Evolutionary conservation across 768 basidiomycete species (phyloP).

Genomic region (Suillus brevipes): DNA sequence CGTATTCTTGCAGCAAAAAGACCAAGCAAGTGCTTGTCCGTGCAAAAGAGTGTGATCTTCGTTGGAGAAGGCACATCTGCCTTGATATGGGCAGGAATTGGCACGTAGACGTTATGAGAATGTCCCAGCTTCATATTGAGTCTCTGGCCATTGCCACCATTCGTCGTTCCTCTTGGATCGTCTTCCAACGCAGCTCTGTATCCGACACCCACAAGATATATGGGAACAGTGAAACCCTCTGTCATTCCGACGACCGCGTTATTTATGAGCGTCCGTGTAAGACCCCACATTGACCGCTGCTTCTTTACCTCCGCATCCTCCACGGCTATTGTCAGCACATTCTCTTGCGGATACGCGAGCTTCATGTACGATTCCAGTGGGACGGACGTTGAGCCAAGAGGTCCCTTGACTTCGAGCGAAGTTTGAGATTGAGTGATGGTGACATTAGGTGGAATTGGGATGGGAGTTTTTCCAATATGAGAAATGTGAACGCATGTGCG

Average conservation of each 20-base stretch:
- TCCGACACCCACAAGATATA: slow-evolving; percentile 93
- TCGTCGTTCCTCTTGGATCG: slow-evolving; percentile 61
- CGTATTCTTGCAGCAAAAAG: slow-evolving; percentile 87
- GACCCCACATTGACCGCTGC: slow-evolving; percentile 94
- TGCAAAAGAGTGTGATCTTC: slow-evolving; percentile 78
- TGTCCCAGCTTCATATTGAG: slow-evolving; percentile 92
- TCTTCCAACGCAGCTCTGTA: slow-evolving; percentile 87
- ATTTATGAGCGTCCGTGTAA: slow-evolving; percentile 83
- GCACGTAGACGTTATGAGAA: slow-evolving; percentile 82
- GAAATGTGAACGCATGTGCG: slow-evolving; percentile 50
- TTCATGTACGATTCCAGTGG: slow-evolving; percentile 49
- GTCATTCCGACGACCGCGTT: slow-evolving; percentile 93
- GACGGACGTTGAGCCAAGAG: slow-evolving; percentile 51
- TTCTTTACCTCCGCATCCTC: slow-evolving; percentile 67
- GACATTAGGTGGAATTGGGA: slow-evolving; percentile 53
- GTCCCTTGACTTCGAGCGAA: slow-evolving; percentile 57
- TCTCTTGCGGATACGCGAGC: slow-evolving; percentile 34
- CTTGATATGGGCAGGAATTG: slow-evolving; percentile 80
- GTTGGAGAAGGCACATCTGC: slow-evolving; percentile 81
- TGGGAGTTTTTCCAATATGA: slow-evolving; percentile 62
- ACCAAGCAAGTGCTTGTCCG: slow-evolving; percentile 85
- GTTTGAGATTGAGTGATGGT: slow-evolving; percentile 36
- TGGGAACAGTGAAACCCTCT: slow-evolving; percentile 77
- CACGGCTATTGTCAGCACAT: slow-evolving; percentile 39
- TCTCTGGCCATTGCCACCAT: slow-evolving; percentile 62